Evolutionary conservation across 768 basidiomycete species (phyloP).

Genomic region (Leccinum variicolor): DNA sequence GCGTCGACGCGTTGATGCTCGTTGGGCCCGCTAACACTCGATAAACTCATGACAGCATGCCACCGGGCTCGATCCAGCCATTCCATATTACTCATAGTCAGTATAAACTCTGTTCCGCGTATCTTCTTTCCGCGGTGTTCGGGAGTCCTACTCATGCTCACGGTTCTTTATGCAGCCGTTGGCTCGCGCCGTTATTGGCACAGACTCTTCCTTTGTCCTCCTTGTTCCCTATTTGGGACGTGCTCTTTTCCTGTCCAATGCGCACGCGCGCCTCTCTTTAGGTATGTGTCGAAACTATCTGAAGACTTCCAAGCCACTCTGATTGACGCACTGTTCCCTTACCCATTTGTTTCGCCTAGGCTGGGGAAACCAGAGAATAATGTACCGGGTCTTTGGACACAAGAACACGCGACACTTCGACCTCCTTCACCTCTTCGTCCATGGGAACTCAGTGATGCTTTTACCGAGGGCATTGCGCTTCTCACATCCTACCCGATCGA

Average conservation of each 20-base stretch:
- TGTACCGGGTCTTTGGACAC: slow-evolving; percentile 52
- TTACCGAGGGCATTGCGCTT: slow-evolving; percentile 61
- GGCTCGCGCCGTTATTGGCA: slow-evolving; percentile 68
- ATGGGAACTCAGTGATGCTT: slow-evolving; percentile 59
- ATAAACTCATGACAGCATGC: slow-evolving; percentile 39
- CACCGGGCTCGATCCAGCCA: slow-evolving; percentile 64
- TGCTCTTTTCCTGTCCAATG: slow-evolving; percentile 57
- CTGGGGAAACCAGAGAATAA: slow-evolving; percentile 46
- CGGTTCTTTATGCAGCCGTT: slow-evolving; percentile 46
- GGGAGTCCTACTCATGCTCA: background rate
- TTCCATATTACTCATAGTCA: slow-evolving; percentile 81
- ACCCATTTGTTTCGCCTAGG: slow-evolving; percentile 31
- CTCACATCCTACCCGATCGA: slow-evolving; percentile 65
- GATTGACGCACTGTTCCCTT: background rate
- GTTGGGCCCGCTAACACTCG: background rate
- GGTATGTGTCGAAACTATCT: slow-evolving; percentile 36
- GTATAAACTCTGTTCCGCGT: slow-evolving; percentile 22
- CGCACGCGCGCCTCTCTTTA: slow-evolving; percentile 52
- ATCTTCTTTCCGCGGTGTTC: background rate
- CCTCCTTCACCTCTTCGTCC: slow-evolving; percentile 44
- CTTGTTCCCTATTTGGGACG: slow-evolving; percentile 67
- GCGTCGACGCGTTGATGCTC: background rate
- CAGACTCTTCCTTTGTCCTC: slow-evolving; percentile 68
- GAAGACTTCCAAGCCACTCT: background rate
- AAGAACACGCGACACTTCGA: slow-evolving; percentile 36